Percentiles rank a stretch among this genome's conserved stretches.
Evolutionary conservation across 192 early-diverging fungal genomes (phyloP).

Genomic region (Linnemannia hyalina): DNA sequence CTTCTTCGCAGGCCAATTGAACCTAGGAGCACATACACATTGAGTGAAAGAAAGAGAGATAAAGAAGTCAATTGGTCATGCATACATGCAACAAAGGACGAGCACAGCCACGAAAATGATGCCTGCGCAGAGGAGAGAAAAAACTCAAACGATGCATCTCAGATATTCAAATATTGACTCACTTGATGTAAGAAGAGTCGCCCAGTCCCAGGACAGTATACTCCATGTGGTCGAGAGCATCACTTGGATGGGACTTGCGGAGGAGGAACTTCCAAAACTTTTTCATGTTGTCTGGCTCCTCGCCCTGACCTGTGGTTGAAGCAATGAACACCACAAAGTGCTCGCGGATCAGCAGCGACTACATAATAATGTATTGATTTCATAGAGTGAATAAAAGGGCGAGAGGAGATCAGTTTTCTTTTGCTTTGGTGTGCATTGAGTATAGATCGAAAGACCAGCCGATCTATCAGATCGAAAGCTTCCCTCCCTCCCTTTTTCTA

Average conservation of each 20-base stretch:
- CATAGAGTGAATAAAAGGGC: neutral
- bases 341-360: constrained; percentile 72
- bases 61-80: neutral
- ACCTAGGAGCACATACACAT: constrained; percentile 60
- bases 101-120: neutral
- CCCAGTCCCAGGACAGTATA: constrained; percentile 96
- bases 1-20: constrained; percentile 95
- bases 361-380: constrained; percentile 14
- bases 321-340: constrained; percentile 85
- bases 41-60: neutral
- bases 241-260: constrained; percentile 78
- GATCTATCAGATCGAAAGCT: neutral
- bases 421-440: neutral
- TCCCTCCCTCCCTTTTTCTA: neutral
- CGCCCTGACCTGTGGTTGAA: constrained; percentile 95
- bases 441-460: neutral
- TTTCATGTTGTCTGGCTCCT: constrained; percentile 93
- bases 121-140: neutral
- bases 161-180: constrained; percentile 17
- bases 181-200: constrained; percentile 93
- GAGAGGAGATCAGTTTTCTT: too few relatives aligned
- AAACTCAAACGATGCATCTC: neutral
- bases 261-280: constrained; percentile 93
- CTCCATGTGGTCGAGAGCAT: constrained; percentile 73
- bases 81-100: neutral